Base-by-base conservation (phyloP, 768 basidiomycete genomes). In the Phylloporus arenicola region DNA sequence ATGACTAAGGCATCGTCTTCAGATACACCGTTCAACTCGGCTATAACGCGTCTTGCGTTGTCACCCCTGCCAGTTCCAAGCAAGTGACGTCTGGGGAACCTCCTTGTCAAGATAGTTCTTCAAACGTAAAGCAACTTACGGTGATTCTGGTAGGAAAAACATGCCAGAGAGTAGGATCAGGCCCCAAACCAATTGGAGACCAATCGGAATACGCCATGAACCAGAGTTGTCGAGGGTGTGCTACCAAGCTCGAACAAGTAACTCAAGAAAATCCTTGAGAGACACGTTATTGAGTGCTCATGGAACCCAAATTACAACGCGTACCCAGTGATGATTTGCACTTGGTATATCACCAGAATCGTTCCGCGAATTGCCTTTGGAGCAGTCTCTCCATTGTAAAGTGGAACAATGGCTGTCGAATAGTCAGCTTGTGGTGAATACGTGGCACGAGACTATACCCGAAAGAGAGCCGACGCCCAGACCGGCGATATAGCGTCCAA, bases 381-480 rank as follows among this genome's bases (percentile, higher is more conserved):
- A 0, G 86, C 79, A 0, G 86, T 84, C 67, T 89, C 87, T 34
- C 87, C 86, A 55, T 85, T 87, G 64, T 88, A 89, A 7, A 89
- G 77, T 57, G 80, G 79, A 11, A 81, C 78, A 45, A 81, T 77
- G 37, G 75, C 77, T 77, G 43, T 19, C n/a, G 22, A 31, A 3
- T 4, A 4, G 27, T 65, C 43, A 42, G 24, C 10, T 37, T 20
- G 5, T 22, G 5, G 42, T 25, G 14, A 31, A 9, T 45, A 55
- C 24, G 19, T 6, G 1, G 17, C 12, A 33, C 33, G 22, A 22
- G n/a, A 41, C 51, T 68, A n/a, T 57, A 82, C 83, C 82, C 52
- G 79, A 88, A 43, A 88, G 59, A 3, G 87, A 83, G 2, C 87
- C 86, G 2, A 90, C 87, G 19, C 87, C 88, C 8, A 90, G 70